Evolutionary conservation across 164 flowering plant species (phyloP), one percentile per base, ranked within the genome.

Genomic region (Sextonia rubra): DNA sequence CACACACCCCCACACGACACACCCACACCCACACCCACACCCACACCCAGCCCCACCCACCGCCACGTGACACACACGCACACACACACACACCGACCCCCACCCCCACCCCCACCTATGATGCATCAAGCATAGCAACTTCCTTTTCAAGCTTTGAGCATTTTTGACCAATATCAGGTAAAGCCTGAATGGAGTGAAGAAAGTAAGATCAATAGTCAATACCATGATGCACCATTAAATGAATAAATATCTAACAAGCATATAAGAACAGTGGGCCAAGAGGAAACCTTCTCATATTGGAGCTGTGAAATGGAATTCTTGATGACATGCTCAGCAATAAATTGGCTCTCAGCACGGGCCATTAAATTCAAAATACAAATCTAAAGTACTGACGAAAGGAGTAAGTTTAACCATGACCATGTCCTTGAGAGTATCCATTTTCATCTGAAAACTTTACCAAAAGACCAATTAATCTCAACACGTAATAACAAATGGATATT

Each of bases 281-380:
- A 4, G 55, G 26, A 64, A 48, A 95, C 99, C 99, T 95, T 95
- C 78, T 95, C 98, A 76, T 93, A 84, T 85, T 95, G 99, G 79
- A 95, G 93, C 76, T 95, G 99, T 76, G 93, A 98, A 78, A 95
- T 93, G 55, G 99, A 95, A 76, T 93, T 89, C 79, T 74, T 86
- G 74, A 95, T 95, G 27, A 95, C 99, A 82, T 95, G 97, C 83
- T 95, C 99, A 76, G 99, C 99, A 32, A 95, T 91, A 70, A 95
- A 91, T 78, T 95, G 99, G 61, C 99, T 97, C 83, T 93, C 98
- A 47, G 98, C 92, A 49, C 99, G 99, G 77, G 94, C 87, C 98
- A 95, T 84, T 69, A 95, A 82, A 83, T 95, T 95, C 82, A 95
- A 83, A 73, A 91, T 90, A 93, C 79, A 95, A 82, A 76, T 98